Percentiles rank a stretch among this genome's conserved stretches.
Evolutionary conservation across 495 filamentous ascomycete species (phyloP).

Genomic region (Collariella sp.): DNA sequence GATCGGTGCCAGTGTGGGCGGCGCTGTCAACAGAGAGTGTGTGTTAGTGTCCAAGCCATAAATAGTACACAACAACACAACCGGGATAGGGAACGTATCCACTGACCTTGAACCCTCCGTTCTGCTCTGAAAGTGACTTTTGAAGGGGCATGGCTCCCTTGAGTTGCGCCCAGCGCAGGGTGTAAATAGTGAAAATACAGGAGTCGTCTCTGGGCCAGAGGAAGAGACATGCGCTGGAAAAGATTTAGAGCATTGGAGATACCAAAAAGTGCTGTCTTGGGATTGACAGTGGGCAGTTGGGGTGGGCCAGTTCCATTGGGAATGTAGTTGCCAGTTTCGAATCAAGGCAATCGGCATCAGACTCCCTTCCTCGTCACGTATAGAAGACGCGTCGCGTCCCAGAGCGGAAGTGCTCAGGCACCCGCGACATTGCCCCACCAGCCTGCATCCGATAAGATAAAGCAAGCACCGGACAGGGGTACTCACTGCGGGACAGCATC

Average conservation of each 20-base stretch:
- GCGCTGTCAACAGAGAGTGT: not conserved
- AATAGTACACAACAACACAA: not conserved
- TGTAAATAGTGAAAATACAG: not conserved
- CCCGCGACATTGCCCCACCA: not conserved
- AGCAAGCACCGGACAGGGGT: not conserved
- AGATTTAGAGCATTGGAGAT: not conserved
- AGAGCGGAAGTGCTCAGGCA: not conserved
- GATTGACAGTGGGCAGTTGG: not conserved
- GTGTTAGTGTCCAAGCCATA: not conserved
- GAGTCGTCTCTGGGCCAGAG: not conserved
- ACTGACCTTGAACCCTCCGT: conserved; percentile 14
- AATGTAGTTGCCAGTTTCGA: too few relatives aligned
- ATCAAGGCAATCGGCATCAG: not conserved
- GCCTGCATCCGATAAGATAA: not conserved
- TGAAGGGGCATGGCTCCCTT: conserved; percentile 36
- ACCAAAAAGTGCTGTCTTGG: not conserved
- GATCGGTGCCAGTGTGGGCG: conserved; percentile 42
- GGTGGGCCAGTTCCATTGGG: not conserved
- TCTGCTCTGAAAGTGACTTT: conserved; percentile 42
- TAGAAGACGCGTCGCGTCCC: not conserved
- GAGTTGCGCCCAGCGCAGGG: not conserved
- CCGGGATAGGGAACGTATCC: too few relatives aligned
- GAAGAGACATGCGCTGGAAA: not conserved
- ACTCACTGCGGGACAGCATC: not conserved
- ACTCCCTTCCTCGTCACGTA: not conserved